Evolutionary conservation across 1,284 basidiomycete species (phyloP).

Genomic region (Pterula multifida): DNA sequence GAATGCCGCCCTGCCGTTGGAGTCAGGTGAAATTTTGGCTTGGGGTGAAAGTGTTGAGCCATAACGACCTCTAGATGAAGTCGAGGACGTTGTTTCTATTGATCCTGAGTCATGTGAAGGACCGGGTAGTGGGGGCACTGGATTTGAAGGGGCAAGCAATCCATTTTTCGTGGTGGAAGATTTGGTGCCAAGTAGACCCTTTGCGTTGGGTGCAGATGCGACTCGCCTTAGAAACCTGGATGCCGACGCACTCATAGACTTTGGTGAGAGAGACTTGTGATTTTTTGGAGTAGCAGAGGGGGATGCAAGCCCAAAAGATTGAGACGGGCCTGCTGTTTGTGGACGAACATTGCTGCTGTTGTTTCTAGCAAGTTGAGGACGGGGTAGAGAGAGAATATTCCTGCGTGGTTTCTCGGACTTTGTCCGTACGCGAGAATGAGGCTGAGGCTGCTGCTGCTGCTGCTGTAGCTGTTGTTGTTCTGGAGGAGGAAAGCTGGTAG

Average conservation of each 20-base stretch:
- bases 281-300: slow-evolving; percentile 18
- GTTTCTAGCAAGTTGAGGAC: slow-evolving; percentile 11
- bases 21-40: slow-evolving; percentile 22
- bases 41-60: slow-evolving; percentile 18
- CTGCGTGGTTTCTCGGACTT: slow-evolving; percentile 43
- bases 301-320: slow-evolving; percentile 21
- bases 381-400: slow-evolving; percentile 10
- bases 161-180: slow-evolving; percentile 54
- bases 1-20: slow-evolving; percentile 64
- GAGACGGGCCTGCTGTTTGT: slow-evolving; percentile 22
- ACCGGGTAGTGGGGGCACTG: slow-evolving; percentile 28
- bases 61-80: slow-evolving; percentile 44
- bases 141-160: slow-evolving; percentile 58
- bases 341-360: slow-evolving; percentile 15
- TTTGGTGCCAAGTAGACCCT: slow-evolving; percentile 57
- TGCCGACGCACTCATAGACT: slow-evolving; percentile 54
- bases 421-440: slow-evolving; percentile 27
- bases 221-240: slow-evolving; percentile 87
- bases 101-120: slow-evolving; percentile 46
- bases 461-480: slow-evolving; percentile 11
- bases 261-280: slow-evolving; percentile 40
- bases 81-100: slow-evolving; percentile 59
- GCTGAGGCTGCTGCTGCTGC: slow-evolving; percentile 13
- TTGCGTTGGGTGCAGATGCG: slow-evolving; percentile 93
- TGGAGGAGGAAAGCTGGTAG: slow-evolving; percentile 3